Evolutionary conservation across 495 filamentous ascomycete genomes (phyloP), one percentile per base, ranked within the genome.

Genomic region (Penicillium roqueforti): DNA sequence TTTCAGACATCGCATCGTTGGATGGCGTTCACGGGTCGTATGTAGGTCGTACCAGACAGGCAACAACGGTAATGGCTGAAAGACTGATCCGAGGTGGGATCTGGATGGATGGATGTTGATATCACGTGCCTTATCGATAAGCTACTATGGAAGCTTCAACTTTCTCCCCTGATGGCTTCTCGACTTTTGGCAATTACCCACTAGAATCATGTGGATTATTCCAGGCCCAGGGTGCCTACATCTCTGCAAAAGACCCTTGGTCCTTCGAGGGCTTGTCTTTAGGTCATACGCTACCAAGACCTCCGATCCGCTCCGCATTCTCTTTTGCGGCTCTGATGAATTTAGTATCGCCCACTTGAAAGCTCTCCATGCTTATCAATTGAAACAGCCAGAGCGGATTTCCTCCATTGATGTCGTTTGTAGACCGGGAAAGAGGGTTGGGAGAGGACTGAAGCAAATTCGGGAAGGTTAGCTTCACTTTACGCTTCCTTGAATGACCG

Each of bases 311-410:
- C 78, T 98, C 25, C 80, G 86, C n/a, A 89, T 98, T 45, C 82
- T 98, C 16, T 98, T 96, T 72, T 97, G 91, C 68, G 93, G 93
- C 23, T 95, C 95, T 10, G 93, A 98, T 65, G 78, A 87, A 6
- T 96, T 97, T 70, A 96, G 92, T 71, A 85, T 86, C 63, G 81
- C 81, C 32, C 90, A 91, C 2, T 77, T 98, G 43, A 74, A 76
- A 45, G 87, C 87, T 19, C 73, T 98, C 41, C 71, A 88, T 62
- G 59, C 64, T 3, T 84, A 91, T 62, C 77, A 83, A 42, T 28
- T 72, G 19, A 59, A 67, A 14, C 71, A 83, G 23, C 74, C 79
- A 3, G 66, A 73, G 11, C 71, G 83, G 3, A 87, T 98, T 55
- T 71, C 73, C 44, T 92, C 89, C 0, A 91, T 98, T 58, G 88